phyloP scores from a whole-genome alignment of 1,284 basidiomycete species.

The Trichosporon ovoides region DNA sequence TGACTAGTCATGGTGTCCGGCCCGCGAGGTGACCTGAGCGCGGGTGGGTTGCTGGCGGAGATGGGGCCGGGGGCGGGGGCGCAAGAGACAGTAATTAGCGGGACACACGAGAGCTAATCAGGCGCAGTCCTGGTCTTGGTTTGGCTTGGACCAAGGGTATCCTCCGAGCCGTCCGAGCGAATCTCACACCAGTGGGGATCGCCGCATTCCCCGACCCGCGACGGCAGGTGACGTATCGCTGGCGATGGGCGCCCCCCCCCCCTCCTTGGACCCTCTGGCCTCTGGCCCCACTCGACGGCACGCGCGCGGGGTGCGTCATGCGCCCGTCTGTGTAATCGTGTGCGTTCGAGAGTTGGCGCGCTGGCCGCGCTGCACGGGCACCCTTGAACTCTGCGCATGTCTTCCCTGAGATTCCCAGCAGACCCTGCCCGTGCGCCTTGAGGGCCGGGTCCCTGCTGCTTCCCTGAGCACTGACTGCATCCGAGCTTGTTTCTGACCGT shows the following conservation, averaged over 20 bases:
- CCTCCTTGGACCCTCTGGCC: neutral
- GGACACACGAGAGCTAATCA: neutral
- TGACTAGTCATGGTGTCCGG: too few relatives aligned
- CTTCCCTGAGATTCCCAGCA: neutral
- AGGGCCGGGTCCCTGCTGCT: neutral
- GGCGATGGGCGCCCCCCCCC: neutral
- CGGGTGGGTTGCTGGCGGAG: too few relatives aligned
- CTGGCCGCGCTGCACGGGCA: neutral
- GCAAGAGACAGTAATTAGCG: too few relatives aligned
- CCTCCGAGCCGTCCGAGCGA: slow-evolving; percentile 1
- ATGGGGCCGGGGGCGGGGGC: too few relatives aligned
- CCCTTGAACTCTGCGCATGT: neutral
- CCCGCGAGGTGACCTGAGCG: too few relatives aligned
- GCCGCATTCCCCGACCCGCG: slow-evolving; percentile 3
- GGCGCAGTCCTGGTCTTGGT: neutral
- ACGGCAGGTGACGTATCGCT: neutral
- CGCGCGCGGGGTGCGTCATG: neutral
- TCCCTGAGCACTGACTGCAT: neutral
- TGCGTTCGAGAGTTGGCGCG: too few relatives aligned
- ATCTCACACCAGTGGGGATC: slow-evolving; percentile 1
- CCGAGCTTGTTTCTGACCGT: slow-evolving; percentile 1
- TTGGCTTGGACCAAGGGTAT: neutral
- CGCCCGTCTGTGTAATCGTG: too few relatives aligned
- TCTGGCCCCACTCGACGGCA: neutral
- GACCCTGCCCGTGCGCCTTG: neutral